Evolutionary conservation across 805 yeast genomes (phyloP).

Genomic region (Cyberlindnera mycetangii): DNA sequence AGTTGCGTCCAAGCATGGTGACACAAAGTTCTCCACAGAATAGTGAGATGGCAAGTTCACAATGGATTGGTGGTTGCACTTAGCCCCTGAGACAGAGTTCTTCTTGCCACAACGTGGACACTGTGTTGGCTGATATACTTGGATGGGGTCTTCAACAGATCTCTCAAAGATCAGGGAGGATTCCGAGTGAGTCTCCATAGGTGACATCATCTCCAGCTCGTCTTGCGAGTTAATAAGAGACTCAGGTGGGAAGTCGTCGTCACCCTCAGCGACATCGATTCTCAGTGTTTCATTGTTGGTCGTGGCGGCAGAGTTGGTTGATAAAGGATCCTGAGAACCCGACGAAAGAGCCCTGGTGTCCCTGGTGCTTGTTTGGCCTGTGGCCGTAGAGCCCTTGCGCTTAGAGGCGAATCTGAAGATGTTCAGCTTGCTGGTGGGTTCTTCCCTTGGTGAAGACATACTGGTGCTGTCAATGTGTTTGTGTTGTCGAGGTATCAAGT

Average conservation of each 20-base stretch:
- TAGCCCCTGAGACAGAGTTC: slow-evolving; percentile 18
- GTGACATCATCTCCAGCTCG: slow-evolving; percentile 9
- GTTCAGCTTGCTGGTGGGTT: slow-evolving; percentile 11
- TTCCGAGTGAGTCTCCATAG: slow-evolving; percentile 17
- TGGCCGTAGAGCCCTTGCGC: slow-evolving; percentile 8
- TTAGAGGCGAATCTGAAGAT: slow-evolving; percentile 15
- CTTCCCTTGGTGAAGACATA: slow-evolving; percentile 4
- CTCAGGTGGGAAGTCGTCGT: slow-evolving; percentile 22
- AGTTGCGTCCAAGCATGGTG: slow-evolving; percentile 82
- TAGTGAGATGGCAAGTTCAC: slow-evolving; percentile 36
- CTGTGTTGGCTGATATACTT: slow-evolving; percentile 24
- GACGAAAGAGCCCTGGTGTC: slow-evolving; percentile 9
- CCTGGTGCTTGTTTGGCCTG: slow-evolving; percentile 1
- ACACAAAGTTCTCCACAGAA: slow-evolving; percentile 62
- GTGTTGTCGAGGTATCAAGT: neutral
- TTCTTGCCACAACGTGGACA: slow-evolving; percentile 29
- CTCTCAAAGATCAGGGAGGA: slow-evolving; percentile 61
- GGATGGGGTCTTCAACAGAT: slow-evolving; percentile 56
- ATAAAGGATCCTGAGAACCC: slow-evolving; percentile 11
- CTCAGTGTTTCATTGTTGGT: slow-evolving; percentile 3
- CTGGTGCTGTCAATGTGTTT: too few relatives aligned
- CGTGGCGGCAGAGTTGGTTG: slow-evolving; percentile 12
- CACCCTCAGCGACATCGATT: slow-evolving; percentile 20
- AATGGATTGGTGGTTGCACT: slow-evolving; percentile 30
- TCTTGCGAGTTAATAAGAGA: slow-evolving; percentile 10